phyloP scores from a whole-genome alignment of 192 early-diverging fungal species.

The Backusella tarrabulga region DNA sequence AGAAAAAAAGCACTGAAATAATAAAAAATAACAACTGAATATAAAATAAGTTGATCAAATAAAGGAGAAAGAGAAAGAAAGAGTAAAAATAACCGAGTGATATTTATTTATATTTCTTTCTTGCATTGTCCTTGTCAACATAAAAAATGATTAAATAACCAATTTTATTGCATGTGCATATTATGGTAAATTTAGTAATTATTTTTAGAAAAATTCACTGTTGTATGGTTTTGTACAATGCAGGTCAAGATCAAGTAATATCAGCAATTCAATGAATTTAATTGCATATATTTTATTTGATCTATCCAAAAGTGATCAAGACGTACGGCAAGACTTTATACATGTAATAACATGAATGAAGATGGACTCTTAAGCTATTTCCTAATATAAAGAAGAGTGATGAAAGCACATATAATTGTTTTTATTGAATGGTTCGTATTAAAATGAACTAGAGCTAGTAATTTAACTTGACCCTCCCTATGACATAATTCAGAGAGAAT shows the following conservation, averaged over 20 bases:
- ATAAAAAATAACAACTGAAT: neutral
- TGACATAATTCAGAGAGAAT: neutral
- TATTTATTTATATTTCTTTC: neutral
- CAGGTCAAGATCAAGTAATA: neutral
- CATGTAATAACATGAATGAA: neutral
- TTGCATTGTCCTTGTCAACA: neutral
- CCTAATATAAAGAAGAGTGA: neutral
- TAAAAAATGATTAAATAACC: neutral
- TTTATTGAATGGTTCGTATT: neutral
- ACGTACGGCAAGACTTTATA: neutral
- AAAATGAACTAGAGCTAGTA: neutral
- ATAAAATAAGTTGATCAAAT: neutral
- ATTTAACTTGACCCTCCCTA: neutral
- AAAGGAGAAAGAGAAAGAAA: neutral
- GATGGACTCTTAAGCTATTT: neutral
- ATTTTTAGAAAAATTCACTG: neutral
- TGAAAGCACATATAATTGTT: neutral
- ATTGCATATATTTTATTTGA: neutral
- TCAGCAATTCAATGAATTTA: neutral
- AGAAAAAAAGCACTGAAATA: neutral
- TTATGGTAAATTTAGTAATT: neutral
- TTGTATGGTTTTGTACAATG: neutral
- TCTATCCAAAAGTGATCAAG: neutral
- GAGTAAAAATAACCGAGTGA: neutral
- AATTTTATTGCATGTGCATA: neutral